These are phyloP conservation scores for Neodidymelliopsis sp. DNA, from an alignment of 2,329 filamentous ascomycete species.

Conservation along the genomic window DNA sequence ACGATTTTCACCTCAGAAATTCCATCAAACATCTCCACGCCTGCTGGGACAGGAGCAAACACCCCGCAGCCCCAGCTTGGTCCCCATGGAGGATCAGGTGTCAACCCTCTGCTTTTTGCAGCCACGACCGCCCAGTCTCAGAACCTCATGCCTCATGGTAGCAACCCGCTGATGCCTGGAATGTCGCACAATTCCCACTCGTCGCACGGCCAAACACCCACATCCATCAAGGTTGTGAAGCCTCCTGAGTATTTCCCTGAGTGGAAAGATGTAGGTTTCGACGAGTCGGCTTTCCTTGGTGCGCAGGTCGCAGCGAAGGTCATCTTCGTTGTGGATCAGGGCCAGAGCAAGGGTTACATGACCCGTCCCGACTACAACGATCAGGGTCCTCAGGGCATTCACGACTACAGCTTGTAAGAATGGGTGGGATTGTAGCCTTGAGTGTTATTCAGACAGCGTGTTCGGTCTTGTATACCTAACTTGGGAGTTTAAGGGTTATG, in stretches of 20 bases:
- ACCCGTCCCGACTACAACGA: conserved; percentile 73
- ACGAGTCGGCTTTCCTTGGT: conserved; percentile 87
- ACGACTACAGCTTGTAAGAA: conserved; percentile 57
- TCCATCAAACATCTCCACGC: conserved; percentile 91
- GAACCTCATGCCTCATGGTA: conserved; percentile 54
- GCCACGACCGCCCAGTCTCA: conserved; percentile 77
- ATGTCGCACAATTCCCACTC: conserved; percentile 63
- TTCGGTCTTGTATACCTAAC: conserved; percentile 25
- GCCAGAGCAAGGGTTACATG: conserved; percentile 72
- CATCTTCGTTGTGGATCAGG: conserved; percentile 73
- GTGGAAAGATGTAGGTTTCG: conserved; percentile 79
- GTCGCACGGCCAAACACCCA: conserved; percentile 78
- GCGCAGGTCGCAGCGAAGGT: conserved; percentile 85
- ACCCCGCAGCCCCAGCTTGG: conserved; percentile 73
- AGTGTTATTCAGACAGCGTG: conserved; percentile 2
- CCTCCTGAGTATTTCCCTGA: conserved; percentile 87
- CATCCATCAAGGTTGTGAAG: conserved; percentile 78
- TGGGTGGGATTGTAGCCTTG: not conserved
- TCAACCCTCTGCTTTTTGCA: conserved; percentile 91
- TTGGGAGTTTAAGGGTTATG: conserved; percentile 31
- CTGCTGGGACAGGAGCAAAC: conserved; percentile 86
- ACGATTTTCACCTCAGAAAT: conserved; percentile 98
- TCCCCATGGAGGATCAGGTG: conserved; percentile 62
- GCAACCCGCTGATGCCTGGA: conserved; percentile 38
- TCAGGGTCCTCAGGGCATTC: conserved; percentile 68